Percentiles rank a stretch among this genome's conserved stretches.
Evolutionary conservation across 2,329 filamentous ascomycete genomes (phyloP).

Genomic region (Macroventuria anomochaeta): DNA sequence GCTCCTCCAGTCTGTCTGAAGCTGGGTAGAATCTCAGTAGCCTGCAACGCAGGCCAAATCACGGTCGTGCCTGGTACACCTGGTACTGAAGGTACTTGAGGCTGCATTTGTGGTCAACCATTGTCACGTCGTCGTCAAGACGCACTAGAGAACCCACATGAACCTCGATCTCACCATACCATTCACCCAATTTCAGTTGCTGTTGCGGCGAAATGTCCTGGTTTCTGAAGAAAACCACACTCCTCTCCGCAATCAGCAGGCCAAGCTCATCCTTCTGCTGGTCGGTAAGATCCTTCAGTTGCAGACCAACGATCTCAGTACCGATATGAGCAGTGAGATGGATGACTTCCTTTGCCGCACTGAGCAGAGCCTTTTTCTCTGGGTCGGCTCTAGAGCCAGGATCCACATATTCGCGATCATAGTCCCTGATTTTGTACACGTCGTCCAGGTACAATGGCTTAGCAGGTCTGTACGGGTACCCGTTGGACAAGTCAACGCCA

Average conservation of each 20-base stretch:
- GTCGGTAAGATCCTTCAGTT: constrained; percentile 56
- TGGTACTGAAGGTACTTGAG: constrained; percentile 74
- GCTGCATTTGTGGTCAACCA: constrained; percentile 51
- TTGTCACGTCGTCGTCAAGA: not conserved
- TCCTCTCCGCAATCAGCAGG: constrained; percentile 49
- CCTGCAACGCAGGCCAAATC: constrained; percentile 73
- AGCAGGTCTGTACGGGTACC: constrained; percentile 74
- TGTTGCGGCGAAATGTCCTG: constrained; percentile 52
- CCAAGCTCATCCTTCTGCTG: constrained; percentile 60
- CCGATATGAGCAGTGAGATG: constrained; percentile 48
- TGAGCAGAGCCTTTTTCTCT: constrained; percentile 49
- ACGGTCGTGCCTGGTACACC: constrained; percentile 68
- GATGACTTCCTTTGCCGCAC: constrained; percentile 52
- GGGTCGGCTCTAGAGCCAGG: constrained; percentile 60
- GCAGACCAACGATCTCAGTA: constrained; percentile 50
- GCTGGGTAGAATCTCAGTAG: constrained; percentile 64
- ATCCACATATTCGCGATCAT: constrained; percentile 44
- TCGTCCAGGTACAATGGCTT: constrained; percentile 73
- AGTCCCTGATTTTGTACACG: constrained; percentile 68
- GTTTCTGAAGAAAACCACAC: constrained; percentile 59
- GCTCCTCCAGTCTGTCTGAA: constrained; percentile 73
- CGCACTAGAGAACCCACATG: constrained; percentile 60
- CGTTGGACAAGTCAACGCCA: constrained; percentile 71
- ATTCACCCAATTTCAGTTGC: constrained; percentile 43
- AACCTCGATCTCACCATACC: constrained; percentile 64